A percentile compares a stretch with the other conserved stretches of the same genome.
Evolutionary conservation across 2,329 filamentous ascomycete species (phyloP).

Genomic region (Myriosclerotinia scirpicola): DNA sequence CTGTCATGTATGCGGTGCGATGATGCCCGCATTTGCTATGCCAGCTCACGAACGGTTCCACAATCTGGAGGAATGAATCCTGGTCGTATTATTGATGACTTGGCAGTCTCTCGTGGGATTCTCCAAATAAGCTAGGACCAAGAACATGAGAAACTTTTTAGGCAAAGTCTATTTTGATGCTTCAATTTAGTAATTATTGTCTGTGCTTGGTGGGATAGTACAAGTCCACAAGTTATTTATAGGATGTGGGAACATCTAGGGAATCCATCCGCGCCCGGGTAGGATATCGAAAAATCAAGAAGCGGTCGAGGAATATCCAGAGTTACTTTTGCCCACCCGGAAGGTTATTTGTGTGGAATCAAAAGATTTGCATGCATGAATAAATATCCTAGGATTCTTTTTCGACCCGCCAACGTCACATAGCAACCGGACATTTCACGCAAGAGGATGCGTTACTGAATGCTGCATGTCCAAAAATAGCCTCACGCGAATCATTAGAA

Average conservation of each 20-base stretch:
- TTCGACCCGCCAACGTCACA: neutral
- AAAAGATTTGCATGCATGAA: neutral
- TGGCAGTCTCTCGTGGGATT: neutral
- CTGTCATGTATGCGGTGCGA: constrained; percentile 47
- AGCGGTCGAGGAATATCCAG: neutral
- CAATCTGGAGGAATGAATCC: constrained; percentile 29
- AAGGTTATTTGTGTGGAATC: neutral
- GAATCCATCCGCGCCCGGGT: neutral
- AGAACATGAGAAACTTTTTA: neutral
- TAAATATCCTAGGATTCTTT: neutral
- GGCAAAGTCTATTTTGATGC: too few relatives aligned
- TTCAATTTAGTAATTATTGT: neutral
- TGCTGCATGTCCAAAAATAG: neutral
- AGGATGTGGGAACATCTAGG: neutral
- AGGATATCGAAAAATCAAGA: neutral
- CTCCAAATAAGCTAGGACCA: neutral
- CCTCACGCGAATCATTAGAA: neutral
- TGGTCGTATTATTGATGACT: neutral
- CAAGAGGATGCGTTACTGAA: neutral
- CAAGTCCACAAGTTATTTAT: neutral
- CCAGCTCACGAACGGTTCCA: constrained; percentile 52
- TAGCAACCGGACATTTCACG: neutral
- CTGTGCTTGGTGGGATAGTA: neutral
- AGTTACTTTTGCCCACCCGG: neutral
- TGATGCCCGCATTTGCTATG: constrained; percentile 51